A percentile compares a stretch with the other conserved stretches of the same genome.
phyloP scores from a whole-genome alignment of 805 yeast genomes.

The Dipodascus albidus region DNA sequence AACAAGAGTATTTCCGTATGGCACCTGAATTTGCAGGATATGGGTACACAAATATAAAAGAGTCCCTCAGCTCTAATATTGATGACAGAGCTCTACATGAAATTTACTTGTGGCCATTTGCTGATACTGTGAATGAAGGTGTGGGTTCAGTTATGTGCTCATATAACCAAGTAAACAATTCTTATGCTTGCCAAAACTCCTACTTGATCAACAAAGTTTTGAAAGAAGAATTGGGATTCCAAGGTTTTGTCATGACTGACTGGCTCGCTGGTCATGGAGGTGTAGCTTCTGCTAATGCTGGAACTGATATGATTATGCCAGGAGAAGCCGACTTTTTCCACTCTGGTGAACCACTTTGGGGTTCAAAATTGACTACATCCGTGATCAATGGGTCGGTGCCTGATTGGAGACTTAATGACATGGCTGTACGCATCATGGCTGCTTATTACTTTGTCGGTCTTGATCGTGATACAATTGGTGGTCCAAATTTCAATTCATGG shows the following conservation, averaged over 20 bases:
- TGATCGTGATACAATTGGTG: conserved; percentile 24
- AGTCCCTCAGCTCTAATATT: conserved; percentile 37
- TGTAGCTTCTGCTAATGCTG: conserved; percentile 43
- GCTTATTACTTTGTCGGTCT: conserved; percentile 39
- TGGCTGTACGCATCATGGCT: conserved; percentile 49
- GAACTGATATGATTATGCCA: conserved; percentile 59
- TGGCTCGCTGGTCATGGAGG: conserved; percentile 57
- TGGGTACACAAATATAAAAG: conserved; percentile 31
- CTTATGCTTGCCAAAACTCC: conserved; percentile 50
- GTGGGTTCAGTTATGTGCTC: conserved; percentile 54
- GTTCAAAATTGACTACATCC: conserved; percentile 43
- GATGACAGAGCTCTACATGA: conserved; percentile 56
- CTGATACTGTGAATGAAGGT: conserved; percentile 49
- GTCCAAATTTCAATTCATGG: conserved; percentile 50
- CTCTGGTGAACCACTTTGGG: conserved; percentile 29
- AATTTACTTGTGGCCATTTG: conserved; percentile 54
- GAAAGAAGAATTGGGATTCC: conserved; percentile 53
- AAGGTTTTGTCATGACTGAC: conserved; percentile 56
- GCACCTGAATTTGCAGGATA: conserved; percentile 39
- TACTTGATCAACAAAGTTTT: conserved; percentile 41
- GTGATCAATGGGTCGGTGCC: conserved; percentile 45
- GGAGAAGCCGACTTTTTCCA: conserved; percentile 33
- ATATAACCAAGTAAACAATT: conserved; percentile 43
- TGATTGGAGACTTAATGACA: conserved; percentile 43
- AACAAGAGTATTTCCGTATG: conserved; percentile 51